phyloP scores from a whole-genome alignment of 23 red algal species.

The Pyropia haitanensis region DNA sequence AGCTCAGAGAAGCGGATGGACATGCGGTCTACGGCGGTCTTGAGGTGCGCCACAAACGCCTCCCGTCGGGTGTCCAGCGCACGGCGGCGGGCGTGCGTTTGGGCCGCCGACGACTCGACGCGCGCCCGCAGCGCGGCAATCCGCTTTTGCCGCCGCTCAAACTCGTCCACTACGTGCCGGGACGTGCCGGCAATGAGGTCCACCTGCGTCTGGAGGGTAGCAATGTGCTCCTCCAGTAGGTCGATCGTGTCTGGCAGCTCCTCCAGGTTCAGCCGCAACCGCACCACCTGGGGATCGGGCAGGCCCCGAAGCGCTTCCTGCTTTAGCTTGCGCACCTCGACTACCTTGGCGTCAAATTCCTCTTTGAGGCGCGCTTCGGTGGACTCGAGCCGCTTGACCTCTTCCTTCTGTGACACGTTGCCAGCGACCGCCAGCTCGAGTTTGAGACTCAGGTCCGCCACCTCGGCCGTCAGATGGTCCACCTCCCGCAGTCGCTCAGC shows the following conservation, averaged over 20 bases:
- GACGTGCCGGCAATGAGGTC: constrained; percentile 30
- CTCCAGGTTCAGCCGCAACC: constrained; percentile 10
- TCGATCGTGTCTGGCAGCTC: constrained; percentile 27
- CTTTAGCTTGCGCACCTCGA: constrained; percentile 14
- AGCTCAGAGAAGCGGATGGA: constrained; percentile 45
- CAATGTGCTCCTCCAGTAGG: constrained; percentile 47
- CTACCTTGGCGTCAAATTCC: constrained; percentile 19
- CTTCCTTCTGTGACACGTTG: too few species aligned
- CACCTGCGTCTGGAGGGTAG: constrained; percentile 23
- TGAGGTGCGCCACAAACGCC: constrained; percentile 40
- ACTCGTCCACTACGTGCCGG: constrained; percentile 24
- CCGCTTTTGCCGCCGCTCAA: constrained; percentile 49
- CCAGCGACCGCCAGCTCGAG: too few species aligned
- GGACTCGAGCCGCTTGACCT: not conserved
- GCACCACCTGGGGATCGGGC: constrained; percentile 9
- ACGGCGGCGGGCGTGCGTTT: not conserved
- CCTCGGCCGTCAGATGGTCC: too few species aligned
- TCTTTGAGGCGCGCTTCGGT: not conserved
- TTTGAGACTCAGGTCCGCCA: too few species aligned
- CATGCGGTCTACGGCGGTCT: constrained; percentile 30
- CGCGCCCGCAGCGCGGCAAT: constrained; percentile 36
- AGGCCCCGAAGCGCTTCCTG: constrained; percentile 2
- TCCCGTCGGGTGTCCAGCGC: constrained; percentile 18
- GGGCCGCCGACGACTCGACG: constrained; percentile 13
- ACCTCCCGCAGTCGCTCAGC: too few species aligned